Evolutionary conservation across 495 filamentous ascomycete species (phyloP).

Genomic region (Penicillium riverlandense): DNA sequence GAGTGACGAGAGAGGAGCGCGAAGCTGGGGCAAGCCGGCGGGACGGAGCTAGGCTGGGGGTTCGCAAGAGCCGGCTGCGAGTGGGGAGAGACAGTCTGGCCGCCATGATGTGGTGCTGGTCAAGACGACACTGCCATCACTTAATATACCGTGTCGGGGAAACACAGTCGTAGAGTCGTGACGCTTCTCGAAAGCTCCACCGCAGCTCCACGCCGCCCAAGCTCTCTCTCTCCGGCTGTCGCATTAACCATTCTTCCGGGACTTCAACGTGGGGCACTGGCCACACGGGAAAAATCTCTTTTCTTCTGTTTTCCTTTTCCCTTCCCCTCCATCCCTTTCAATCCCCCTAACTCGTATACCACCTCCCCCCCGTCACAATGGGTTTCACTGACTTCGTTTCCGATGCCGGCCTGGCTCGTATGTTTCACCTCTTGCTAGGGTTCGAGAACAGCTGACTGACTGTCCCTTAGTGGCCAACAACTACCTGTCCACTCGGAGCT

Average conservation of each 20-base stretch:
- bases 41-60: constrained; percentile 13
- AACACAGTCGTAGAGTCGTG: constrained; percentile 11
- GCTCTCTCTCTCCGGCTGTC: too few species aligned
- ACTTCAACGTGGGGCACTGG: too few species aligned
- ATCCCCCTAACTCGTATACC: constrained; percentile 13
- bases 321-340: constrained; percentile 13
- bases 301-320: constrained; percentile 23
- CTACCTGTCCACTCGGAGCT: constrained; percentile 85
- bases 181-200: constrained; percentile 40
- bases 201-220: too few species aligned
- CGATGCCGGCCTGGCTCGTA: constrained; percentile 81
- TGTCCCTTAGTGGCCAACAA: constrained; percentile 73
- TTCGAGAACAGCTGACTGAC: constrained; percentile 25
- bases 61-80: constrained; percentile 25
- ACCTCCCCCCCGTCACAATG: constrained; percentile 53
- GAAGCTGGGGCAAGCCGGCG: constrained; percentile 14
- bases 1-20: constrained; percentile 14
- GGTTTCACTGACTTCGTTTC: constrained; percentile 90
- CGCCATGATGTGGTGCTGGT: constrained; percentile 19
- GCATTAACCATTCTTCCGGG: too few species aligned
- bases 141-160: constrained; percentile 2
- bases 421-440: constrained; percentile 29
- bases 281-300: constrained; percentile 24
- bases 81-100: constrained; percentile 25
- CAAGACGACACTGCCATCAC: too few species aligned